Evolutionary conservation across 495 filamentous ascomycete genomes (phyloP).

Genomic region (Xylaria flabelliformis): DNA sequence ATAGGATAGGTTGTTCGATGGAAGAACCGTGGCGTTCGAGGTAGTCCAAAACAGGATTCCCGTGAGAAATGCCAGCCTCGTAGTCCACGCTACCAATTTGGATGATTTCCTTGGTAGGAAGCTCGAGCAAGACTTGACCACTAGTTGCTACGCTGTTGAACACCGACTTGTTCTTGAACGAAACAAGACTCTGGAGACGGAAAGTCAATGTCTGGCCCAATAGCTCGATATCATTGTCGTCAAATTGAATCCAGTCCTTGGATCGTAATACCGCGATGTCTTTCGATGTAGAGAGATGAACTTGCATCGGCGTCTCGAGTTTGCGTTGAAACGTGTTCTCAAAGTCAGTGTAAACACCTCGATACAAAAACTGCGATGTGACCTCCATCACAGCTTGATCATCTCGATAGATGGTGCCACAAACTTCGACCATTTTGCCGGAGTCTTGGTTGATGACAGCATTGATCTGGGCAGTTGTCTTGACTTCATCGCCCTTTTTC

Average conservation of each 20-base stretch:
- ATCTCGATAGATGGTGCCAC: slow-evolving; percentile 89
- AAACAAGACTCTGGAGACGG: slow-evolving; percentile 87
- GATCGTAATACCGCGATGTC: slow-evolving; percentile 93
- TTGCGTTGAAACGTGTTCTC: slow-evolving; percentile 99
- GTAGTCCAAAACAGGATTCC: slow-evolving; percentile 97
- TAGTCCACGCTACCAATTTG: slow-evolving; percentile 96
- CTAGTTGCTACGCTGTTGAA: slow-evolving; percentile 93
- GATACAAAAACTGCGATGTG: slow-evolving; percentile 96
- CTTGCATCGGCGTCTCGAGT: slow-evolving; percentile 92
- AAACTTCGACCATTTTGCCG: slow-evolving; percentile 99
- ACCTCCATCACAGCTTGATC: slow-evolving; percentile 96
- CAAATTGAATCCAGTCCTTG: slow-evolving; percentile 94
- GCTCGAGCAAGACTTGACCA: slow-evolving; percentile 90
- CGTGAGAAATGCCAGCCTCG: slow-evolving; percentile 84
- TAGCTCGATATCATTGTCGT: slow-evolving; percentile 82
- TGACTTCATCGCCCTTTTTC: slow-evolving; percentile 90
- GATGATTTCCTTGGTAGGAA: slow-evolving; percentile 97
- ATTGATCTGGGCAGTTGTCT: slow-evolving; percentile 95
- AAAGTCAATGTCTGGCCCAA: slow-evolving; percentile 93
- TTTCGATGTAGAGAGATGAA: slow-evolving; percentile 82
- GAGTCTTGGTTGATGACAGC: slow-evolving; percentile 97
- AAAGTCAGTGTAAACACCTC: slow-evolving; percentile 88
- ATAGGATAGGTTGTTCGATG: slow-evolving; percentile 95
- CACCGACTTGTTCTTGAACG: slow-evolving; percentile 92
- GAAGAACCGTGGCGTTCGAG: slow-evolving; percentile 89